Base-by-base conservation (phyloP, 2,329 filamentous ascomycete genomes). In the Epichloe uncinata region DNA sequence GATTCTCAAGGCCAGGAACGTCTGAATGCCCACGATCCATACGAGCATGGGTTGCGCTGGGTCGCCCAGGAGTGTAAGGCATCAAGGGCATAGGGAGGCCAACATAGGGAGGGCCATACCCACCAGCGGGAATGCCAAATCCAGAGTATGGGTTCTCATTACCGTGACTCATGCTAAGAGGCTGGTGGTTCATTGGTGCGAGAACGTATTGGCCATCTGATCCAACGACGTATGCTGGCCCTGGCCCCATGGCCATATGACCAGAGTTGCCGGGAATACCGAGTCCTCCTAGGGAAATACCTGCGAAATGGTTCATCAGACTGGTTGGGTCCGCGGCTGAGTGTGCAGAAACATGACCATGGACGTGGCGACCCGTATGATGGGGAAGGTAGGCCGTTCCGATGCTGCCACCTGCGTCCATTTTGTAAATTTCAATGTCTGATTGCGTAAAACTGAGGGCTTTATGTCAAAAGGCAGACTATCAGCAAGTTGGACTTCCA, bases 1-100 rank as follows among this genome's bases (percentile, higher is more conserved):
- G 79, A 52, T 83, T 82, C 57, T 84, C 79, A 33, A 84, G 69
- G 34, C 71, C 75, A 16, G 80, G 81, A 48, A 82, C 74, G 36
- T 82, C 76, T 30, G 72, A 70, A 46, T 72, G 71, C 13, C 63
- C 66, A 57, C 66, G 68, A 35, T 76, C 72, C 45, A 69, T 64
- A 34, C 73, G 74, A 52, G 74, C 69, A 40, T 71, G 68, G 16
- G 68, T 61, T 7, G 65, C 61, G 34, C 66, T 63, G 34, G 70
- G 60, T 16, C 75, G 73, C n/a, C 71, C 73, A 18, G 77, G 73
- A 12, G 75, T 77, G 59, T 71, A 77, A 3, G 76, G 75, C 58
- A 76, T 61, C 40, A 74, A 61, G 9, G 66, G 61, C 47, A 66
- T 57, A 15, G 64, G 65, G 54, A 65, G 56, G 47, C 61, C 63